A percentile compares a stretch with the other conserved stretches of the same genome.
phyloP scores from a whole-genome alignment of 306 rosid species.

The Purshia tridentata region DNA sequence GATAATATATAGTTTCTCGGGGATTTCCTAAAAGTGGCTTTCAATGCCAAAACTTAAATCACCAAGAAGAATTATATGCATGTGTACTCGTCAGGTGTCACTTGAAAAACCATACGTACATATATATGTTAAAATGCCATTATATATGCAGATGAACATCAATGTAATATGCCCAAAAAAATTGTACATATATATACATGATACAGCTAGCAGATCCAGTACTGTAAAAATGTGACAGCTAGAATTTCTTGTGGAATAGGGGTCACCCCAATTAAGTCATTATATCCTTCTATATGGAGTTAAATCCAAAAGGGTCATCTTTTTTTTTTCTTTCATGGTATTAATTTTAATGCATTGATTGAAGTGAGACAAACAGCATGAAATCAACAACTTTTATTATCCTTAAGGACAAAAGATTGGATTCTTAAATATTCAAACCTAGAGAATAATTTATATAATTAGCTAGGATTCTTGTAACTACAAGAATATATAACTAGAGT shows the following conservation, averaged over 20 bases:
- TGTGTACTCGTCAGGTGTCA: background rate
- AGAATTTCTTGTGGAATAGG: no score
- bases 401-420: slow-evolving; percentile 5
- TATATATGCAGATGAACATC: background rate
- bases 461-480: background rate
- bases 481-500: slow-evolving; percentile 3
- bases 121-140: background rate
- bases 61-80: slow-evolving; percentile 8
- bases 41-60: background rate
- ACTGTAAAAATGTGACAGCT: background rate
- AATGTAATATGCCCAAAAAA: slow-evolving; percentile 1
- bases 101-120: background rate
- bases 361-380: slow-evolving; percentile 7
- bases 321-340: no score
- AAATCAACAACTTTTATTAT: background rate
- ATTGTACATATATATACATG: background rate
- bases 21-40: background rate
- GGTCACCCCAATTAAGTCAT: no score
- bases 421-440: slow-evolving; percentile 11
- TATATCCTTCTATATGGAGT: no score
- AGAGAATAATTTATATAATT: background rate
- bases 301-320: no score
- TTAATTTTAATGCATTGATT: slow-evolving; percentile 7
- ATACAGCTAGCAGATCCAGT: background rate
- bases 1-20: background rate